Percentiles rank a stretch among this genome's conserved stretches.
Conservation (phyloP, 2,329 filamentous ascomycete species). For the Aspergillus pseudoterreus region DNA sequence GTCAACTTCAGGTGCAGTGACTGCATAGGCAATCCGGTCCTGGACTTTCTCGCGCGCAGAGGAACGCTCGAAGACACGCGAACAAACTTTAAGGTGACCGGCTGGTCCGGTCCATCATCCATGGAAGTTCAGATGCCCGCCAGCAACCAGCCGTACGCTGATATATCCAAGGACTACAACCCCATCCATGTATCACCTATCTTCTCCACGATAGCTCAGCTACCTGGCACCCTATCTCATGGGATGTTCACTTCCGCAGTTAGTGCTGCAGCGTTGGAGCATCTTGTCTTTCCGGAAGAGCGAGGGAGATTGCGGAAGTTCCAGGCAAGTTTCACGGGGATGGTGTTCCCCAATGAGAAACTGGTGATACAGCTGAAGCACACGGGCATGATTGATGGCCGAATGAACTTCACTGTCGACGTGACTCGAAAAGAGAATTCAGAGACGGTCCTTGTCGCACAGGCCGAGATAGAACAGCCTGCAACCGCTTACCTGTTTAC, state of each 20-base stretch:
- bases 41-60: slow-evolving; percentile 15
- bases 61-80: not conserved
- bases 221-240: slow-evolving; percentile 92
- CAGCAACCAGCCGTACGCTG: slow-evolving; percentile 92
- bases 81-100: slow-evolving; percentile 4
- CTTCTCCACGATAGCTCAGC: slow-evolving; percentile 89
- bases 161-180: slow-evolving; percentile 94
- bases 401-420: slow-evolving; percentile 97
- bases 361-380: slow-evolving; percentile 90
- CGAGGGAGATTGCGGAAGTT: slow-evolving; percentile 91
- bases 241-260: slow-evolving; percentile 98
- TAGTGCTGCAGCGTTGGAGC: slow-evolving; percentile 89
- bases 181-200: slow-evolving; percentile 94
- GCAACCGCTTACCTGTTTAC: slow-evolving; percentile 95
- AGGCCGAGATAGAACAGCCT: slow-evolving; percentile 94
- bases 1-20: slow-evolving; percentile 7
- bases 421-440: slow-evolving; percentile 87
- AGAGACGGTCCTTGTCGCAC: slow-evolving; percentile 86
- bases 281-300: slow-evolving; percentile 84
- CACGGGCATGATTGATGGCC: slow-evolving; percentile 89
- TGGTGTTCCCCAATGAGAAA: slow-evolving; percentile 93
- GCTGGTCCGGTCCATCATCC: slow-evolving; percentile 8
- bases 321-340: slow-evolving; percentile 85
- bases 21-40: slow-evolving; percentile 14
- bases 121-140: slow-evolving; percentile 81